phyloP scores from a whole-genome alignment of 176 grass and related monocot genomes.

The Juncus inflexus region DNA sequence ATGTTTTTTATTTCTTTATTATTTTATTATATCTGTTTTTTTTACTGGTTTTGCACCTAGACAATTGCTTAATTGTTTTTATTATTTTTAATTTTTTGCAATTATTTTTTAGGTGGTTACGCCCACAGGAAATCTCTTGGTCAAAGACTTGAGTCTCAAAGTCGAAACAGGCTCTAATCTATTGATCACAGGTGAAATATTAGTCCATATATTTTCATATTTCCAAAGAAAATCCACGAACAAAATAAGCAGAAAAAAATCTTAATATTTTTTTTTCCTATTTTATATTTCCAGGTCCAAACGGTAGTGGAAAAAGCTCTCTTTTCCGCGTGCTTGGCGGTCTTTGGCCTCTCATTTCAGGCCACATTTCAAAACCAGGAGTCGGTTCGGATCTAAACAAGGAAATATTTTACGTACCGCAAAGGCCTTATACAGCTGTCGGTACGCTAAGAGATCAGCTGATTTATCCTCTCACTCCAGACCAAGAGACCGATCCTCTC shows the following conservation, averaged over 20 bases:
- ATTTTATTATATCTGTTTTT: constrained; percentile 16
- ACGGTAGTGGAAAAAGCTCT: constrained; percentile 99
- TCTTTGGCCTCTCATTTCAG: constrained; percentile 91
- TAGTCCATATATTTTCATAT: constrained; percentile 11
- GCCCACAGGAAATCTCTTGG: constrained; percentile 82
- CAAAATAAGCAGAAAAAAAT: too few relatives aligned
- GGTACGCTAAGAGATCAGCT: constrained; percentile 96
- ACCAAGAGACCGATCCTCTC: constrained; percentile 80
- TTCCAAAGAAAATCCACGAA: background rate
- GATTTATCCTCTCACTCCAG: constrained; percentile 87
- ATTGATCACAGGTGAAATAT: constrained; percentile 83
- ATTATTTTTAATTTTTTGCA: constrained; percentile 34
- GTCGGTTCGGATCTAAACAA: constrained; percentile 98
- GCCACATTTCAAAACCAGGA: constrained; percentile 97
- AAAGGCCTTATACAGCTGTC: constrained; percentile 98
- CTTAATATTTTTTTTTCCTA: constrained; percentile 4
- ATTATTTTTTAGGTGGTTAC: constrained; percentile 80
- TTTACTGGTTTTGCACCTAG: constrained; percentile 7
- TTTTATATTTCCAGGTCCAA: constrained; percentile 59
- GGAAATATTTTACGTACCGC: constrained; percentile 99
- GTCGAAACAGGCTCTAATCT: constrained; percentile 96
- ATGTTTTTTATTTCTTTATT: constrained; percentile 25
- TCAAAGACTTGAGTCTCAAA: constrained; percentile 81
- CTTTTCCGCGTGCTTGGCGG: constrained; percentile 97
- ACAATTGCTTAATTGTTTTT: constrained; percentile 6